Conservation (phyloP, 2,329 filamentous ascomycete genomes). For the Cryphonectria carpinicola region DNA sequence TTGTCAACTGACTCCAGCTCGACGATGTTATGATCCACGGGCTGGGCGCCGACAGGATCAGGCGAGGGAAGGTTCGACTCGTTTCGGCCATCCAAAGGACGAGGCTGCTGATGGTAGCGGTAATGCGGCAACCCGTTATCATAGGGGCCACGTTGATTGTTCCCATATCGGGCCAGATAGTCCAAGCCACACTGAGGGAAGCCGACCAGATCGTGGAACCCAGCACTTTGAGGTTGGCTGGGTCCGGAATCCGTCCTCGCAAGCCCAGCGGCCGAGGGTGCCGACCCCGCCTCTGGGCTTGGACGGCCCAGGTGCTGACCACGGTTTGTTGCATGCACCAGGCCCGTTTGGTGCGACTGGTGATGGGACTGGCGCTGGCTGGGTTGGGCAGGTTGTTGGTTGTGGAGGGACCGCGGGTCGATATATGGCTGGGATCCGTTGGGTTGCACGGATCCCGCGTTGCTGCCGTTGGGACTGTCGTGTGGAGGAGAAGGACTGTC, state of each 20-base stretch:
- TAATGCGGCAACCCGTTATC: background rate
- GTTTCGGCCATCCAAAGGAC: background rate
- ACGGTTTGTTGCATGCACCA: background rate
- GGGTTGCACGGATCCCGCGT: background rate
- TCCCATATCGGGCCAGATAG: background rate
- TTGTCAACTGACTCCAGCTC: background rate
- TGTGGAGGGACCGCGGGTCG: background rate
- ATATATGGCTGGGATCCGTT: background rate
- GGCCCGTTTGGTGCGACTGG: too few species aligned
- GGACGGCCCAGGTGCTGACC: background rate
- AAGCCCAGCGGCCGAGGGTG: background rate
- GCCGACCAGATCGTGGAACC: background rate
- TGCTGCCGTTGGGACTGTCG: background rate
- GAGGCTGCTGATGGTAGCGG: too few species aligned
- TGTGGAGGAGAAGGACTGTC: background rate
- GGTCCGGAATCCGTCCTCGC: background rate
- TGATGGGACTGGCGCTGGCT: background rate
- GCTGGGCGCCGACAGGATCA: background rate
- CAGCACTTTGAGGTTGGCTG: background rate
- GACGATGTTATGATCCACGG: background rate
- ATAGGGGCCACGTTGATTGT: background rate
- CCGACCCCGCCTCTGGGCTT: too few species aligned
- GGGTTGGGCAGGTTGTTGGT: background rate
- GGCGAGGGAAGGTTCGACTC: background rate
- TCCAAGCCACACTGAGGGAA: background rate